Percentiles rank a stretch among this genome's conserved stretches.
phyloP scores from a whole-genome alignment of 73 alveolate genomes.

The Symbiodinium pilosum region DNA sequence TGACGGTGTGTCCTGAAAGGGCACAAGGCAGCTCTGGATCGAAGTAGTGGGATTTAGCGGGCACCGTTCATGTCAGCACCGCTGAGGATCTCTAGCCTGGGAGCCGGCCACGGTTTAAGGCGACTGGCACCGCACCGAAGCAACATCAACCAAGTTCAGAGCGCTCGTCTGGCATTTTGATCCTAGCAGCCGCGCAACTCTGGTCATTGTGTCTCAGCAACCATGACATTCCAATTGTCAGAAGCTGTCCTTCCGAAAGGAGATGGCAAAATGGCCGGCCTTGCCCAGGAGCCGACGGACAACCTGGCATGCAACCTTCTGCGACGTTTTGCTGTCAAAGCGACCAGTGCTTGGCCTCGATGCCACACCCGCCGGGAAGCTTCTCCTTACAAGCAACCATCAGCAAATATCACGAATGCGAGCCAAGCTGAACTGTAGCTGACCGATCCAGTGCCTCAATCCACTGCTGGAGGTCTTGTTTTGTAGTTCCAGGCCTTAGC shows the following conservation, averaged over 20 bases:
- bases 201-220: no score
- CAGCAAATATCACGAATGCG: no score
- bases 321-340: no score
- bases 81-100: slow-evolving; percentile 36
- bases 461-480: slow-evolving; percentile 45
- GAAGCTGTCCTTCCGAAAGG: slow-evolving; percentile 67
- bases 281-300: slow-evolving; percentile 55
- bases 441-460: no score
- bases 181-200: no score
- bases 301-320: not conserved
- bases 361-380: slow-evolving; percentile 75
- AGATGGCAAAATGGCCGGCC: slow-evolving; percentile 48
- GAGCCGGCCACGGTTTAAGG: no score
- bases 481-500: slow-evolving; percentile 23
- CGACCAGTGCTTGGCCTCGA: slow-evolving; percentile 9
- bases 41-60: no score
- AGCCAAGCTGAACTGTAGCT: no score
- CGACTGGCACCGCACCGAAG: no score
- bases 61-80: slow-evolving; percentile 87
- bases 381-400: slow-evolving; percentile 38
- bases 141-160: not conserved
- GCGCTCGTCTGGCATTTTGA: slow-evolving; percentile 59
- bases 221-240: no score
- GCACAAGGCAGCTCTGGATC: not conserved
- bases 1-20: slow-evolving; percentile 37